phyloP scores from a whole-genome alignment of 2,329 filamentous ascomycete genomes.

The Podosphaera aphanis region DNA sequence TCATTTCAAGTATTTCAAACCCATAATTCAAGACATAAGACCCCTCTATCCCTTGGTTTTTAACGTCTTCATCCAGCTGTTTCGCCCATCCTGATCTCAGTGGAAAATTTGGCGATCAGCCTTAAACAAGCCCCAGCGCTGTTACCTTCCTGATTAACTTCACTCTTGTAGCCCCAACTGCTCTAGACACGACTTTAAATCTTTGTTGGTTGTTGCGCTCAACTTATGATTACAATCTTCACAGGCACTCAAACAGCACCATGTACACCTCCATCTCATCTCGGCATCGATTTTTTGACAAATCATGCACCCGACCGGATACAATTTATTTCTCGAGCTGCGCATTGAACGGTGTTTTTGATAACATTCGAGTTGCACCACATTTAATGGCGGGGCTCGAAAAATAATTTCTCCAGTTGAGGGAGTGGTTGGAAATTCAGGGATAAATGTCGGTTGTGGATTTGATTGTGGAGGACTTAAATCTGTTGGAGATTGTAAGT shows the following conservation, averaged over 20 bases:
- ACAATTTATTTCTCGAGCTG: slow-evolving; percentile 10
- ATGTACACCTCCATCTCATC: slow-evolving; percentile 13
- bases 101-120: too few relatives aligned
- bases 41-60: too few relatives aligned
- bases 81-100: too few relatives aligned
- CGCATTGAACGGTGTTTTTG: slow-evolving; percentile 14
- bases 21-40: too few relatives aligned
- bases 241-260: slow-evolving; percentile 16
- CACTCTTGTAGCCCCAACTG: slow-evolving; percentile 4
- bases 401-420: slow-evolving; percentile 8
- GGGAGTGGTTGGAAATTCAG: slow-evolving; percentile 7
- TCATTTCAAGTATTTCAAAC: too few relatives aligned
- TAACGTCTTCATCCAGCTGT: too few relatives aligned
- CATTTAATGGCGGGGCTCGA: slow-evolving; percentile 6
- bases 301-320: slow-evolving; percentile 15
- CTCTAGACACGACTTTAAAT: slow-evolving; percentile 10
- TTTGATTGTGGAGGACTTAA: slow-evolving; percentile 37
- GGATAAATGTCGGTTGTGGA: slow-evolving; percentile 10
- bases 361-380: slow-evolving; percentile 14
- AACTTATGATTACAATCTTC: slow-evolving; percentile 13
- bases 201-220: slow-evolving; percentile 8
- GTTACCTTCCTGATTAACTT: not conserved
- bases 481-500: too few relatives aligned
- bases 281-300: slow-evolving; percentile 13
- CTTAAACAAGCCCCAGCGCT: not conserved